Evolutionary conservation across 176 grass and related monocot species (phyloP).

Genomic region (Carex littledalei): DNA sequence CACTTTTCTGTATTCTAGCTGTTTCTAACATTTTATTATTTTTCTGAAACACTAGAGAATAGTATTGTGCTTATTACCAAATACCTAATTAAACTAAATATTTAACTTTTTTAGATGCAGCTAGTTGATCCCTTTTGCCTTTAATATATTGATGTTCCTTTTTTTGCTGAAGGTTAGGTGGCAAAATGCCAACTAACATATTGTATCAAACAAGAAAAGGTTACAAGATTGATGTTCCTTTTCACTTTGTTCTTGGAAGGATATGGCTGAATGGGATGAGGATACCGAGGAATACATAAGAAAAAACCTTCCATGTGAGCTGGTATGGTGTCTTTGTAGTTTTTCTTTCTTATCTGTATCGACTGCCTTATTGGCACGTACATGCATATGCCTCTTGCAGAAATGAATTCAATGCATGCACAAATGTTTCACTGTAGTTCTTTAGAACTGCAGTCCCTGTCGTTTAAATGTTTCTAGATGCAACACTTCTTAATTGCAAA

Average conservation of each 20-base stretch:
- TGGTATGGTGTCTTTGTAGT: slow-evolving; percentile 38
- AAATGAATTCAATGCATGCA: slow-evolving; percentile 13
- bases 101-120: neutral
- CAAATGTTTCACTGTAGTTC: neutral
- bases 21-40: neutral
- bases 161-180: neutral
- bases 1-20: neutral
- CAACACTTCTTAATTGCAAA: neutral
- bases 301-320: slow-evolving; percentile 84
- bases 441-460: neutral
- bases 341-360: neutral
- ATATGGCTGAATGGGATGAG: slow-evolving; percentile 77
- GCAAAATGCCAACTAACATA: neutral
- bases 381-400: neutral
- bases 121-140: neutral
- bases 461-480: neutral
- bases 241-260: slow-evolving; percentile 33
- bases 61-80: neutral
- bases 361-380: neutral
- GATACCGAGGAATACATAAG: slow-evolving; percentile 85
- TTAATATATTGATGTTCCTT: neutral
- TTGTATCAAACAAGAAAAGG: neutral
- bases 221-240: neutral
- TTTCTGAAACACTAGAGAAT: neutral
- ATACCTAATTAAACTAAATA: neutral